A percentile compares a stretch with the other conserved stretches of the same genome.
Evolutionary conservation across 148 eudicot genomes (phyloP).

Genomic region (Vaccinium macrocarpon): DNA sequence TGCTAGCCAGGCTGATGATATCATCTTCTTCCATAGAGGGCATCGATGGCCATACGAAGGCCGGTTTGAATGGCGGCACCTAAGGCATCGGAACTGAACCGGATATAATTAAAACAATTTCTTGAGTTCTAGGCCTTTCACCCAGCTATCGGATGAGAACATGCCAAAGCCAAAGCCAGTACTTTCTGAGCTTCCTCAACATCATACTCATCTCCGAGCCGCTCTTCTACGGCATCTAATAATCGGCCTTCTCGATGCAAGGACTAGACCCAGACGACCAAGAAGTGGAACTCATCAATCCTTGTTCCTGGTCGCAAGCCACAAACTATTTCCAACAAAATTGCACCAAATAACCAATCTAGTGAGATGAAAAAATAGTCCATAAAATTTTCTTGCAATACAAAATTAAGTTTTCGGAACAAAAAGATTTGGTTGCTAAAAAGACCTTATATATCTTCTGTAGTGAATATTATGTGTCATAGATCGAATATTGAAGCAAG

Average conservation of each 20-base stretch:
- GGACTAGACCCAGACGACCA: constrained; percentile 83
- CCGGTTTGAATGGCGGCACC: constrained; percentile 71
- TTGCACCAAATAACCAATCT: constrained; percentile 41
- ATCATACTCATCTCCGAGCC: constrained; percentile 40
- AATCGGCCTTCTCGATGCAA: constrained; percentile 60
- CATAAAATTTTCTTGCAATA: too few species aligned
- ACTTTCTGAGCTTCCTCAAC: constrained; percentile 58
- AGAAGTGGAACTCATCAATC: constrained; percentile 33
- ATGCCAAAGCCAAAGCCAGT: constrained; percentile 63
- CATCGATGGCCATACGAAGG: constrained; percentile 65
- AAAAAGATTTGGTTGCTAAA: constrained; percentile 47
- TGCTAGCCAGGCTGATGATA: too few species aligned
- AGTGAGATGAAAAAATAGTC: too few species aligned
- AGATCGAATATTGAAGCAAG: too few species aligned
- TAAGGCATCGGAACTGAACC: constrained; percentile 46
- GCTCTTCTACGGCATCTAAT: constrained; percentile 52
- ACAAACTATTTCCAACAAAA: constrained; percentile 60
- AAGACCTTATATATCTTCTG: too few species aligned
- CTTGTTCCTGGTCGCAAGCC: constrained; percentile 60
- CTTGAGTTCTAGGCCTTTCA: constrained; percentile 59
- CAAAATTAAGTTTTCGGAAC: too few species aligned
- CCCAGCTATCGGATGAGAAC: constrained; percentile 62
- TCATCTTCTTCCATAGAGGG: background rate
- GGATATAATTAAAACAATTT: constrained; percentile 50
- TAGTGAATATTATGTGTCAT: too few species aligned